Evolutionary conservation across 2,329 filamentous ascomycete genomes (phyloP), one percentile per base, ranked within the genome.

Genomic region (Lachnellula cervina): DNA sequence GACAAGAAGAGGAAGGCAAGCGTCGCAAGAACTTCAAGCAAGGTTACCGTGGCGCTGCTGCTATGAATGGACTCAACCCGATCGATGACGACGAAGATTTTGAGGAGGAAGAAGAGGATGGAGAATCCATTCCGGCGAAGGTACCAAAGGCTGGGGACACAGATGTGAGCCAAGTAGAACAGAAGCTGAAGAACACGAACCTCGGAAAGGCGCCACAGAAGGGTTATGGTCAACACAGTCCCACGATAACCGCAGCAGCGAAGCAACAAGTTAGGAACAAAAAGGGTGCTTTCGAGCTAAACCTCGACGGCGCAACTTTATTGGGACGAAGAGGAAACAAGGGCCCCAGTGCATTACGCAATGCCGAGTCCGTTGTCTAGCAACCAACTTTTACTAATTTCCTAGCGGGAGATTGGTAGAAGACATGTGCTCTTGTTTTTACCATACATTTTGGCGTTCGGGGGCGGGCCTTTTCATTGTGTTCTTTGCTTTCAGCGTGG

Each of bases 1-100:
- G 94, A 47, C 91, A 97, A 72, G 94, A 97, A 73, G 94, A 99
- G 70, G 94, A 97, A 72, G 87, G 84, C 66, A 97, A 97, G 76
- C 86, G 91, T 52, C 84, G 90, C 61, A 96, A 95, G 72, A 89
- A 95, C 68, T 81, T 92, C 64, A 77, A 82, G 74, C 78, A 92
- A 78, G 81, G 88, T 65, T 77, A 87, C 76, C 71, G 86, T 67
- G 74, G 85, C 59, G 69, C 79, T 6, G 82, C 82, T 23, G 83
- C 82, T 6, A 81, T 96, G 60, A 85, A 78, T 62, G 79, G 77
- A 8, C 77, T 88, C 56, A 87, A 87, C 60, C 77, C 81, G 0
- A 77, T 87, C 5, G 83, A 87, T 60, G 80, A 82, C 51, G 81
- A 84, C 58, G 80, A 84, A 50, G 80, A 85, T 35, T 79, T 90